Evolutionary conservation across 2,329 filamentous ascomycete species (phyloP), one percentile per base, ranked within the genome.

Genomic region (Zarea fungicola): DNA sequence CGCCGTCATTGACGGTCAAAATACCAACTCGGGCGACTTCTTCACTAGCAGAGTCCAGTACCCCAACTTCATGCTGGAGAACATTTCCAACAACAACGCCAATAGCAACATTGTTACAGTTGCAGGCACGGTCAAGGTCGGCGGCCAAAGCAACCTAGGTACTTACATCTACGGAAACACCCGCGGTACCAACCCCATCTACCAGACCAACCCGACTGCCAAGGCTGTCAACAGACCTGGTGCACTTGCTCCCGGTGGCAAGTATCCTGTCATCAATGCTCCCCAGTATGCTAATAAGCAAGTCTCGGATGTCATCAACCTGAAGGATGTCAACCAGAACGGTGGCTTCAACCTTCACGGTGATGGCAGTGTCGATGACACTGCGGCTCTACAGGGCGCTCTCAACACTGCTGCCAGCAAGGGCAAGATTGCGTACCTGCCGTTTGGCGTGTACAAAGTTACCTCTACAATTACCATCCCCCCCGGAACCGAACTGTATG

Each of bases 311-410:
- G 68, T 70, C 40, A 62, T 70, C 58, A 70, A 70, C 53, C 39
- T 49, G 13, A 49, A 43, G 39, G 39, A 49, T 19, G 18, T 31
- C 39, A 37, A 42, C 14, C 39, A 49, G 16, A 49, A 49, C 31
- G 50, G 48, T 11, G 48, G 42, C 29, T 45, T 45, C 48, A 46
- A 35, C 29, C 22, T 50, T 25, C 48, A 41, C 35, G 80, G 80
- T 41, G 73, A 84, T 58, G 81, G 78, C 11, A 61, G 63, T 2
- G 75, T 76, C 1, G 81, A 84, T 59, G 80, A 84, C 56, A 84
- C 82, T 3, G 64, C 67, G 3, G 78, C 78, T 3, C 70, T 86
- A 11, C 79, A 85, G 59, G 62, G 58, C 1, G 73, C 76, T n/a
- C 73, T 86, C 59, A 67, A 71, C 58, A 63, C 61, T 2, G 78